Conservation (phyloP, 1,284 basidiomycete genomes). For the Microbotryomycetes sp. region DNA sequence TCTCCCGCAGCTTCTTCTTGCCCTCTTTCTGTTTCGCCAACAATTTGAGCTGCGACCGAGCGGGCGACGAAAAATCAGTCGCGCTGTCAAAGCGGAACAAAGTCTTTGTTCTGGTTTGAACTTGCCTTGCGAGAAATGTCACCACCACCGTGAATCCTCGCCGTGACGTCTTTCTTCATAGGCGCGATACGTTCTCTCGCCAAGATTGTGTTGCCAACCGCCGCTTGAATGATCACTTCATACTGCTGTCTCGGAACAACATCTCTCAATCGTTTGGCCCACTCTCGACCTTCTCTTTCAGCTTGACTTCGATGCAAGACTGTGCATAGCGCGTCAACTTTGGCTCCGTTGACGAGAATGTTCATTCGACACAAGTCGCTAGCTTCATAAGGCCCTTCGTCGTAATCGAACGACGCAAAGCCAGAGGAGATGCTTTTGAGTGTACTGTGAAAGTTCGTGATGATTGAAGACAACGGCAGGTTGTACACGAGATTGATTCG, state of each 20-base stretch:
- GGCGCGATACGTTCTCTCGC: slow-evolving; percentile 84
- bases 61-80: not conserved
- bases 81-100: not conserved
- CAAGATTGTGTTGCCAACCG: slow-evolving; percentile 76
- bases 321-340: slow-evolving; percentile 80
- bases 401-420: slow-evolving; percentile 53
- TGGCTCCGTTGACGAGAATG: slow-evolving; percentile 76
- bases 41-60: slow-evolving; percentile 59
- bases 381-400: slow-evolving; percentile 81
- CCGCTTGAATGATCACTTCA: slow-evolving; percentile 58
- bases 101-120: too few relatives aligned
- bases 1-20: slow-evolving; percentile 69
- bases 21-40: slow-evolving; percentile 88
- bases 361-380: slow-evolving; percentile 75
- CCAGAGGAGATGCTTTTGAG: slow-evolving; percentile 54
- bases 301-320: slow-evolving; percentile 66
- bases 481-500: slow-evolving; percentile 64
- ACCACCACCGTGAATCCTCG: slow-evolving; percentile 29
- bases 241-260: slow-evolving; percentile 89
- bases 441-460: slow-evolving; percentile 87
- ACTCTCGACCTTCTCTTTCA: slow-evolving; percentile 63
- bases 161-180: slow-evolving; percentile 74
- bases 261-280: slow-evolving; percentile 81
- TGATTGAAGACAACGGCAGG: slow-evolving; percentile 67
- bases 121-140: slow-evolving; percentile 29